Evolutionary conservation across 768 basidiomycete genomes (phyloP).

Genomic region (Russula emetica): DNA sequence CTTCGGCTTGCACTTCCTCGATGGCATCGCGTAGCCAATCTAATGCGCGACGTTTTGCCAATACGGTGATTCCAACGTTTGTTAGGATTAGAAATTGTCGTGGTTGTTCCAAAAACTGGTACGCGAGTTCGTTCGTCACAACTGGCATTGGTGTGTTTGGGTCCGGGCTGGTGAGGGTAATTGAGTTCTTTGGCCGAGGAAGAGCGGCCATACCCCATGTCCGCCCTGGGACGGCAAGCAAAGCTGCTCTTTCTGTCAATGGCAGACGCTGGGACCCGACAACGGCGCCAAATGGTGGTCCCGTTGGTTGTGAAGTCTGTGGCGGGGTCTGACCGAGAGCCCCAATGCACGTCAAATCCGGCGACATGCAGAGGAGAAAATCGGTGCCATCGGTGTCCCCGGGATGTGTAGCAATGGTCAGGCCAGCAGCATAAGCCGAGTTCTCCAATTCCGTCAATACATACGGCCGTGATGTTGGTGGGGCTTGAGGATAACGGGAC

Average conservation of each 20-base stretch:
- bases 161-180: slow-evolving; percentile 35
- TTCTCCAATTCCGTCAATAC: slow-evolving; percentile 55
- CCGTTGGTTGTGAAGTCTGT: slow-evolving; percentile 39
- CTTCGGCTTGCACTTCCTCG: slow-evolving; percentile 75
- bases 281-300: slow-evolving; percentile 37
- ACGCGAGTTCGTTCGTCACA: slow-evolving; percentile 73
- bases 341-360: slow-evolving; percentile 71
- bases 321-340: slow-evolving; percentile 60
- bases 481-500: slow-evolving; percentile 41
- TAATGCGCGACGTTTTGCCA: slow-evolving; percentile 75
- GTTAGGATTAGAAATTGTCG: slow-evolving; percentile 84
- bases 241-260: slow-evolving; percentile 70
- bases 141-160: slow-evolving; percentile 44
- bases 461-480: slow-evolving; percentile 52
- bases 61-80: slow-evolving; percentile 77
- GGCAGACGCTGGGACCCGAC: slow-evolving; percentile 50
- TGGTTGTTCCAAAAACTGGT: slow-evolving; percentile 70
- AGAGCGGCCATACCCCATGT: slow-evolving; percentile 80
- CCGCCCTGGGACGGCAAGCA: slow-evolving; percentile 74
- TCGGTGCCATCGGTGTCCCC: slow-evolving; percentile 72
- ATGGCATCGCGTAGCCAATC: slow-evolving; percentile 81
- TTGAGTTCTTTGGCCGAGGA: slow-evolving; percentile 33
- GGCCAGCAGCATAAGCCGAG: slow-evolving; percentile 61
- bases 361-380: slow-evolving; percentile 68
- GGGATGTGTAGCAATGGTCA: slow-evolving; percentile 66